These are phyloP conservation scores for Podospora conica DNA, from an alignment of 495 filamentous ascomycete genomes.

Conservation along the genomic window DNA sequence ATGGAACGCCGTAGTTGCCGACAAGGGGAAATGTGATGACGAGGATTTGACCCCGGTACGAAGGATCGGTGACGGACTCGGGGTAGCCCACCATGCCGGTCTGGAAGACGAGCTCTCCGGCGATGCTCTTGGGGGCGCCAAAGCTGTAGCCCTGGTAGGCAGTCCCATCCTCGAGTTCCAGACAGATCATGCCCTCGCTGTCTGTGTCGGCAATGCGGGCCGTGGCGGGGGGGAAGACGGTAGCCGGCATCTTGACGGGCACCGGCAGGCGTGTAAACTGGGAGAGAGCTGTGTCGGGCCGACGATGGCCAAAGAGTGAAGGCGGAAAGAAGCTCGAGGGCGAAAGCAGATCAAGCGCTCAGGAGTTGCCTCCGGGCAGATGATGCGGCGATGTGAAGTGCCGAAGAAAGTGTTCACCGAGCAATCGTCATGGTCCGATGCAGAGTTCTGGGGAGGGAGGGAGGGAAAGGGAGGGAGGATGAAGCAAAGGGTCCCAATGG, in stretches of 20 bases:
- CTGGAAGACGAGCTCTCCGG: conserved; percentile 97
- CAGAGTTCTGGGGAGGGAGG: conserved; percentile 1
- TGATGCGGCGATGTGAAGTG: conserved; percentile 5
- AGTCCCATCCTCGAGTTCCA: conserved; percentile 86
- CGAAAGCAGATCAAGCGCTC: conserved; percentile 1
- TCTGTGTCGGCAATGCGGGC: conserved; percentile 41
- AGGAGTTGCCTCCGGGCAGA: conserved; percentile 11
- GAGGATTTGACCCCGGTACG: conserved; percentile 96
- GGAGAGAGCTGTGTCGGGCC: background rate
- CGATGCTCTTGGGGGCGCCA: conserved; percentile 82
- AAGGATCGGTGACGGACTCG: conserved; percentile 97
- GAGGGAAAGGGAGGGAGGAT: conserved; percentile 4
- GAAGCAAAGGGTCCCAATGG: background rate
- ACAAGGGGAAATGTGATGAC: conserved; percentile 98
- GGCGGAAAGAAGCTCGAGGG: background rate
- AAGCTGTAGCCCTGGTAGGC: conserved; percentile 92
- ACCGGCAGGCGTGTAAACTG: background rate
- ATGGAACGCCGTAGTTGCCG: conserved; percentile 96
- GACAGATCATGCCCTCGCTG: conserved; percentile 58
- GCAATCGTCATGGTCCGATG: conserved; percentile 10
- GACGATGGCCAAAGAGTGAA: background rate
- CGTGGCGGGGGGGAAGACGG: conserved; percentile 49
- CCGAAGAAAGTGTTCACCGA: conserved; percentile 9
- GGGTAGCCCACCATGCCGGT: conserved; percentile 99
- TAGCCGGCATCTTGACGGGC: conserved; percentile 33